Conservation (phyloP, 2,329 filamentous ascomycete species). For the Myriangium duriaei region DNA sequence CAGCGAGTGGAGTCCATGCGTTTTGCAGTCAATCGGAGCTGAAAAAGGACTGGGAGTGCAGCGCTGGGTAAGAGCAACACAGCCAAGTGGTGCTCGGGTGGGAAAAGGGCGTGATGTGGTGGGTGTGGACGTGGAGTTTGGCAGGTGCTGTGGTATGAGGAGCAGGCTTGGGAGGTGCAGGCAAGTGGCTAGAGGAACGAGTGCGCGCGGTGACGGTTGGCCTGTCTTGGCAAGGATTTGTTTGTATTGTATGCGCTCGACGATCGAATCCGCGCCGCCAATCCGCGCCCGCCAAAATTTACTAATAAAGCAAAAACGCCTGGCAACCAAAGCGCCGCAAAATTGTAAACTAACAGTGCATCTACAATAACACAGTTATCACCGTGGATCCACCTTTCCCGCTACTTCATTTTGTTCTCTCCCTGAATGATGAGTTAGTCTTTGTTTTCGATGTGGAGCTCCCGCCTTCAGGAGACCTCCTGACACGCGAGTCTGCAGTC, state of each 20-base stretch:
- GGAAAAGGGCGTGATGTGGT: background rate
- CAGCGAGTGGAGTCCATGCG: background rate
- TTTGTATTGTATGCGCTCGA: conserved; percentile 7
- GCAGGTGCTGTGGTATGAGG: background rate
- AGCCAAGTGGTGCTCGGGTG: conserved; percentile 1
- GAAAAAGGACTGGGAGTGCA: conserved; percentile 5
- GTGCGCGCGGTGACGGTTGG: conserved; percentile 6
- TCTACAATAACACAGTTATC: too few relatives aligned
- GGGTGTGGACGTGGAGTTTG: too few relatives aligned
- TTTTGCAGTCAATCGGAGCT: conserved; percentile 3
- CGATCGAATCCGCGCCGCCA: background rate
- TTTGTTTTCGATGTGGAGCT: too few relatives aligned
- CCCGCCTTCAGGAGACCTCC: too few relatives aligned
- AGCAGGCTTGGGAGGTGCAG: background rate
- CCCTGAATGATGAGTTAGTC: too few relatives aligned
- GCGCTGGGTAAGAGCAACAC: background rate
- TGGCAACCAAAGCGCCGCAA: conserved; percentile 2
- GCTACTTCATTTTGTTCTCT: too few relatives aligned
- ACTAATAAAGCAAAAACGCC: background rate
- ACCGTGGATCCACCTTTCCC: too few relatives aligned
- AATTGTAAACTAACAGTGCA: too few relatives aligned
- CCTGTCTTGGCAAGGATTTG: conserved; percentile 9
- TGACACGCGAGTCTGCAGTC: too few relatives aligned
- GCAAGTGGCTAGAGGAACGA: background rate
- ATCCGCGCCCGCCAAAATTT: background rate